Evolutionary conservation across 768 basidiomycete species (phyloP), one percentile per base, ranked within the genome.

Genomic region (Gloeopeniophorella convolvens): DNA sequence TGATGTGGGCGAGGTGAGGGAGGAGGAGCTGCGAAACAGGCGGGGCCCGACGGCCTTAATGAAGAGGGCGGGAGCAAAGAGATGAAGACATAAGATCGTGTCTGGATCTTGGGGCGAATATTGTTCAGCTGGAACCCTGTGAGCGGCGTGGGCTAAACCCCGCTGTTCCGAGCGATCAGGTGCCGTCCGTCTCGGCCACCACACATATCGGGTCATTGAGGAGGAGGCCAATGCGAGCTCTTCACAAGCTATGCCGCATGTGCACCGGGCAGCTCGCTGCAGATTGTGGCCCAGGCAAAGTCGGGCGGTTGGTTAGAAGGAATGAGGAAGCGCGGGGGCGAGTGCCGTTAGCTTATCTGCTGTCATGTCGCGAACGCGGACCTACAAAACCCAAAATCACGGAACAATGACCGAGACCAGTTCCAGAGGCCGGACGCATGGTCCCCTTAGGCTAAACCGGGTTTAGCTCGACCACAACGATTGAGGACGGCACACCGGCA

Each of bases 91-190:
- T 24, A 36, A 33, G 28, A 55, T 55, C 45, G 36, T 44, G 13
- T 16, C 12, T 45, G n/a, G 33, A 52, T 55, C 53, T 55, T 5
- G 45, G 48, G 41, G 34, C 33, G 28, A 16, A 43, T 41, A 42
- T 26, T 41, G 37, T 24, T 26, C 45, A 20, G 37, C 37, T 45
- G 36, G 37, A 27, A 40, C 40, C 21, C 30, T 12, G 24, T 8
- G 20, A 36, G 27, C 42, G 49, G 51, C 1, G 27, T 43, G 24
- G 31, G 24, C 46, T 28, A 45, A 46, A 48, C 41, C 44, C 45
- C 39, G 45, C 45, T 39, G 34, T 43, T 55, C 49, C 54, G 49
- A 36, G 30, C 10, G 54, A 56, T 54, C 51, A 56, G 45, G 40
- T 56, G 51, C 33, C 36, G 32, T 41, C 35, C 26, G 42, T 40